Evolutionary conservation across 371 early-diverging fungal species (phyloP).

Genomic region (Mucor irregularis): DNA sequence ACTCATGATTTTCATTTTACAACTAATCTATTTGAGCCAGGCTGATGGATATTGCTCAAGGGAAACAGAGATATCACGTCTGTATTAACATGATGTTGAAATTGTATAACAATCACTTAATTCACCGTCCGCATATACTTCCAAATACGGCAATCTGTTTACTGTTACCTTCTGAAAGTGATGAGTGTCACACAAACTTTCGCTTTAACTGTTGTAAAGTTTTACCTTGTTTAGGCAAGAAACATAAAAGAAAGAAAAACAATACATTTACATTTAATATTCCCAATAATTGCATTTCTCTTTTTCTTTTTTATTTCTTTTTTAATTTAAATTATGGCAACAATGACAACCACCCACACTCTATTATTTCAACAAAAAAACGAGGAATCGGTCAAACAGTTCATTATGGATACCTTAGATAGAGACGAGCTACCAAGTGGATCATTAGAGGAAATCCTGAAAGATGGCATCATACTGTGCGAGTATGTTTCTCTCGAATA

Average conservation of each 20-base stretch:
- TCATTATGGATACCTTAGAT: conserved; percentile 28
- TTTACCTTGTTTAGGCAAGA: conserved; percentile 5
- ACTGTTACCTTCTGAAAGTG: conserved; percentile 21
- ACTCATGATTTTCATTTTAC: too few relatives aligned
- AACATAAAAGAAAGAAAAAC: conserved; percentile 1
- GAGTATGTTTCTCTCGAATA: conserved; percentile 28
- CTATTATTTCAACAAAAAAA: conserved; percentile 10
- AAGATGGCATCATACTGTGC: conserved; percentile 50
- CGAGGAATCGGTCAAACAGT: conserved; percentile 32
- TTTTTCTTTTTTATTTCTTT: neutral
- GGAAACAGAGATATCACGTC: too few relatives aligned
- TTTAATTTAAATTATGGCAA: neutral
- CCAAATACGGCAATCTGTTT: conserved; percentile 28
- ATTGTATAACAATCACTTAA: too few relatives aligned
- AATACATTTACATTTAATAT: neutral
- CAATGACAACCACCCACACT: neutral
- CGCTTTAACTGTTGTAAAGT: conserved; percentile 10
- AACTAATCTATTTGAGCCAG: too few relatives aligned
- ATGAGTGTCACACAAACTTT: neutral
- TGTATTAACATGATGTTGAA: too few relatives aligned
- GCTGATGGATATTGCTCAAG: too few relatives aligned
- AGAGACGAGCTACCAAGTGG: conserved; percentile 22
- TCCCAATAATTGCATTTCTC: neutral
- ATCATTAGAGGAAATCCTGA: conserved; percentile 38
- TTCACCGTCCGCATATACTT: too few relatives aligned